phyloP scores from a whole-genome alignment of 164 flowering plant genomes.

The Malania oleifera region DNA sequence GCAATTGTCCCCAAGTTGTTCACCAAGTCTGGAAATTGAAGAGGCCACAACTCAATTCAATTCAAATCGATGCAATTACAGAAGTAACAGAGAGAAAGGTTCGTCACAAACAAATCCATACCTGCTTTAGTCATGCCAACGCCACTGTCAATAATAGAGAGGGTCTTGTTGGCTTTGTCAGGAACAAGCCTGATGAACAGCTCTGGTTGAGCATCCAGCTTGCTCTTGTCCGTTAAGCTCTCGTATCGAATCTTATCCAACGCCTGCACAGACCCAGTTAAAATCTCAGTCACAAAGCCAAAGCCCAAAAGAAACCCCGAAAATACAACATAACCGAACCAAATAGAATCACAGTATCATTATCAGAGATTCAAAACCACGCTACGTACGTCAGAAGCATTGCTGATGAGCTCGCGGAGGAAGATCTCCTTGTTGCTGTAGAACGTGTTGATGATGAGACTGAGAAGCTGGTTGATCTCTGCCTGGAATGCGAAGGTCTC shows the following conservation, averaged over 20 bases:
- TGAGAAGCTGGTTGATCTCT: slow-evolving; percentile 52
- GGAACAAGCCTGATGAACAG: slow-evolving; percentile 40
- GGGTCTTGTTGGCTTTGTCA: slow-evolving; percentile 37
- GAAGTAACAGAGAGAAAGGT: not conserved
- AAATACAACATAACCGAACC: not conserved
- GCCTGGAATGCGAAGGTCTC: slow-evolving; percentile 61
- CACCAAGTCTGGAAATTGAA: slow-evolving; percentile 44
- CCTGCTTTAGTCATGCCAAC: slow-evolving; percentile 33
- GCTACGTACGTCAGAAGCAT: slow-evolving; percentile 43
- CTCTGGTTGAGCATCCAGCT: slow-evolving; percentile 43
- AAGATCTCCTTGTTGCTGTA: slow-evolving; percentile 61
- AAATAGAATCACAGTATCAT: no score
- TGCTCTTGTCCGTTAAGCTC: slow-evolving; percentile 40
- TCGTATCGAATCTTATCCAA: slow-evolving; percentile 46
- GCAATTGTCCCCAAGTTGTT: slow-evolving; percentile 63
- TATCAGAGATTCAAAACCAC: not conserved
- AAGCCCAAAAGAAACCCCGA: not conserved
- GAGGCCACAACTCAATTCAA: no score
- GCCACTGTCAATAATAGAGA: slow-evolving; percentile 36
- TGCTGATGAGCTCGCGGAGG: slow-evolving; percentile 52
- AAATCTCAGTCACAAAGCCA: not conserved
- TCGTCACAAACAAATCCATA: not conserved
- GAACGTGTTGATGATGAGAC: slow-evolving; percentile 51
- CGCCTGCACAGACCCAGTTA: slow-evolving; percentile 5
- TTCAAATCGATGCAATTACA: no score